Conservation (phyloP, 139 green algal genomes). For the Chlorella vulgaris region DNA sequence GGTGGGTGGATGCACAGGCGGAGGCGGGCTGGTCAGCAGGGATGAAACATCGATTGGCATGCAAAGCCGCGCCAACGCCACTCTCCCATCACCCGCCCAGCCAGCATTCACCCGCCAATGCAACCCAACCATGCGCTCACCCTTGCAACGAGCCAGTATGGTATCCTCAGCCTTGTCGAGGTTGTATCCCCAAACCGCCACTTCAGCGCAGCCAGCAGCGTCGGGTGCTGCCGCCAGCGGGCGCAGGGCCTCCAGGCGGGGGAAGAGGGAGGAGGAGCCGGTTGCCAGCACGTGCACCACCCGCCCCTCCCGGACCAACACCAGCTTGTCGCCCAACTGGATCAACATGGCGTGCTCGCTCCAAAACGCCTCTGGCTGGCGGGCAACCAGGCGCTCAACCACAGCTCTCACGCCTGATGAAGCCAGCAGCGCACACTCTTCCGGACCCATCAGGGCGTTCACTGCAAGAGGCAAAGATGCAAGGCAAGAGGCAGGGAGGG, state of each 20-base stretch:
- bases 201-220: background rate
- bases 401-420: conserved; percentile 23
- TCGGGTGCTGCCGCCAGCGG: conserved; percentile 27
- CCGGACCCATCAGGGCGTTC: conserved; percentile 15
- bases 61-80: too few relatives aligned
- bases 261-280: conserved; percentile 43
- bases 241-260: conserved; percentile 40
- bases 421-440: conserved; percentile 3
- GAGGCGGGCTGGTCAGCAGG: background rate
- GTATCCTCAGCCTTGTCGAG: conserved; percentile 34
- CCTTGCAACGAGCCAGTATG: conserved; percentile 45
- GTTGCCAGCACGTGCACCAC: conserved; percentile 51
- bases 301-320: conserved; percentile 46
- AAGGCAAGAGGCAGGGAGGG: too few relatives aligned
- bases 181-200: conserved; percentile 49
- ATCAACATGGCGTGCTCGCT: conserved; percentile 57
- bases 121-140: conserved; percentile 6
- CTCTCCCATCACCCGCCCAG: too few relatives aligned
- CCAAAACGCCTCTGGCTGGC: conserved; percentile 49
- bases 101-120: too few relatives aligned
- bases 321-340: conserved; percentile 61
- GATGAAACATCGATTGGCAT: too few relatives aligned
- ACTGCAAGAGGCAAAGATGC: background rate
- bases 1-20: background rate
- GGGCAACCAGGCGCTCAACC: conserved; percentile 31